These are phyloP conservation scores for Linnemannia zychae DNA, from an alignment of 192 early-diverging fungal species.

Conservation along the genomic window DNA sequence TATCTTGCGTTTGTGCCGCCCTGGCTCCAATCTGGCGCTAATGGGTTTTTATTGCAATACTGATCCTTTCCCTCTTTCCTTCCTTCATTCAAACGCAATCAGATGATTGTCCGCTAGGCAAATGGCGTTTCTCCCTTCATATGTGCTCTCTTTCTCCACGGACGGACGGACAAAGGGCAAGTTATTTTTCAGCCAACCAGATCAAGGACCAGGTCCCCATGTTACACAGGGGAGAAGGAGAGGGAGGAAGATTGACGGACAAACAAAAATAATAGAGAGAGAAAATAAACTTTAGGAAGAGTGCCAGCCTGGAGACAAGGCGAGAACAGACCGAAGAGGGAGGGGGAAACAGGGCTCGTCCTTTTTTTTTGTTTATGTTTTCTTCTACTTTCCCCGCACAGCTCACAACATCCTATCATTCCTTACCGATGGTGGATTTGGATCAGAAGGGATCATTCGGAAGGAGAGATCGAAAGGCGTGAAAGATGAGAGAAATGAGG, in stretches of 20 bases:
- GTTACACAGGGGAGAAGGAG: neutral
- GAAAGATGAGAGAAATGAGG: neutral
- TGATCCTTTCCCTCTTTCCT: neutral
- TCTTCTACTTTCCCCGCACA: neutral
- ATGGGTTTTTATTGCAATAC: neutral
- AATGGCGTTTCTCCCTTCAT: neutral
- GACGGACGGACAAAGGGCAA: too few relatives aligned
- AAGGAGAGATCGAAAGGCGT: neutral
- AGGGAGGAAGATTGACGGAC: too few relatives aligned
- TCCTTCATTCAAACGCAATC: neutral
- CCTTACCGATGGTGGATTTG: neutral
- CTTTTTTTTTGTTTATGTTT: neutral
- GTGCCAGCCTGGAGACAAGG: neutral
- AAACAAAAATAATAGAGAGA: neutral
- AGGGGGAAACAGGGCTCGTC: neutral
- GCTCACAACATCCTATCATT: neutral
- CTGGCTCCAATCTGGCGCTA: neutral
- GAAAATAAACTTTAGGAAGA: neutral
- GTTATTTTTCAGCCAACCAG: neutral
- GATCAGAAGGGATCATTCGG: neutral
- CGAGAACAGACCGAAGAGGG: neutral
- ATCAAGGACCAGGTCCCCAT: neutral
- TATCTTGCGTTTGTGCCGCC: too few relatives aligned
- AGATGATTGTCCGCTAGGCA: neutral
- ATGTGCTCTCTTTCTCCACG: conserved; percentile 3